A percentile compares a stretch with the other conserved stretches of the same genome.
These are phyloP conservation scores for Dunaliella primolecta DNA, from an alignment of 139 green algal species.

Conservation along the genomic window DNA sequence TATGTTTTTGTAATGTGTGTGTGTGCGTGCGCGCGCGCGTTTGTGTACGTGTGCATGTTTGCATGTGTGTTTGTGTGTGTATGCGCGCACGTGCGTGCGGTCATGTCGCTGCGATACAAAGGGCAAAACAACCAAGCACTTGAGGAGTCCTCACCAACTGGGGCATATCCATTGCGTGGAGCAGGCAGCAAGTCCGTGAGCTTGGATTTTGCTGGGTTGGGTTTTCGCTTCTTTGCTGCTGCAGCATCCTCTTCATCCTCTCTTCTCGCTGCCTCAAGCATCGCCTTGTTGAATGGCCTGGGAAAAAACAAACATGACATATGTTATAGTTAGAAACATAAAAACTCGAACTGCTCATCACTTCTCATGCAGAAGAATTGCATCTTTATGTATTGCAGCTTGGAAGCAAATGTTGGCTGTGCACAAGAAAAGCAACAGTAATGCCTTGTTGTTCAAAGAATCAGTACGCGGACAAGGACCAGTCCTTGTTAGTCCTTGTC, in stretches of 20 bases:
- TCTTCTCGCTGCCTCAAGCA: constrained; percentile 27
- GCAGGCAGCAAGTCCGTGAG: constrained; percentile 58
- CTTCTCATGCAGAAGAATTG: too few species aligned
- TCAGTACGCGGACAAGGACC: too few species aligned
- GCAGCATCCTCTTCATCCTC: constrained; percentile 41
- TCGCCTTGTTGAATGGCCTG: constrained; percentile 27
- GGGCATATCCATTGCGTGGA: constrained; percentile 43
- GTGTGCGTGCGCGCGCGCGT: background rate
- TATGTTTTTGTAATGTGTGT: too few species aligned
- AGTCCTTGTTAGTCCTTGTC: too few species aligned
- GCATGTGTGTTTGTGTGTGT: background rate
- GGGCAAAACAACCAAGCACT: too few species aligned
- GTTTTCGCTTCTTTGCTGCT: constrained; percentile 6
- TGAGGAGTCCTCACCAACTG: constrained; percentile 2
- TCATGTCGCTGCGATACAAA: background rate
- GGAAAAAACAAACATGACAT: too few species aligned
- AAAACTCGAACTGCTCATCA: too few species aligned
- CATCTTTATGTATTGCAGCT: too few species aligned
- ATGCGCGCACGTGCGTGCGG: background rate
- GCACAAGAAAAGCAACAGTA: too few species aligned
- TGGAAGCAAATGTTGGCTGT: too few species aligned
- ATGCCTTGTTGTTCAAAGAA: too few species aligned
- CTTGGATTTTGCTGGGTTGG: constrained; percentile 15
- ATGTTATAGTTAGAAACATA: too few species aligned
- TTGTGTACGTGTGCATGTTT: background rate